Conservation (phyloP, 2,329 filamentous ascomycete species). For the Penicillium nordicum region DNA sequence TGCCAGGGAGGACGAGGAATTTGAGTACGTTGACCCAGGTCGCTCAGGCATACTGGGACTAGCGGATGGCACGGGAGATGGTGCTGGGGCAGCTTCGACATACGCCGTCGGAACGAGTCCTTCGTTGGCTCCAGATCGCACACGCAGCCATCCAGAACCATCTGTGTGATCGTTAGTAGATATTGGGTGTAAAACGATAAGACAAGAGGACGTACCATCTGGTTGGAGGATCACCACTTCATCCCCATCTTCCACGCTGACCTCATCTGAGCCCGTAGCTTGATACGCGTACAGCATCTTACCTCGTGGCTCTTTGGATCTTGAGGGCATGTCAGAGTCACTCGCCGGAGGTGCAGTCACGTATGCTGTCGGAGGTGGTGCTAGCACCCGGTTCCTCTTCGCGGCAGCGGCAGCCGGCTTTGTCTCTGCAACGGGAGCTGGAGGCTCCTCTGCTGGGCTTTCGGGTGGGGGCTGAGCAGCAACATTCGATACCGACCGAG, state of each 20-base stretch:
- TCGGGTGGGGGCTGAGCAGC: conserved; percentile 52
- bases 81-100: conserved; percentile 61
- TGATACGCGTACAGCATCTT: conserved; percentile 91
- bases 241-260: conserved; percentile 73
- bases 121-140: conserved; percentile 68
- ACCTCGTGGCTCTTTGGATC: conserved; percentile 59
- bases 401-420: conserved; percentile 24
- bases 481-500: conserved; percentile 68
- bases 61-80: conserved; percentile 40
- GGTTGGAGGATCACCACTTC: conserved; percentile 76
- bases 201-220: conserved; percentile 67
- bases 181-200: background rate
- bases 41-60: conserved; percentile 47
- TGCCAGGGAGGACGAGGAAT: conserved; percentile 66
- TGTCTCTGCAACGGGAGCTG: conserved; percentile 35
- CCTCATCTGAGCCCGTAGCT: conserved; percentile 73
- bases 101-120: conserved; percentile 87
- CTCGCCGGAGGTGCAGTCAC: conserved; percentile 61
- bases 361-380: conserved; percentile 81
- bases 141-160: conserved; percentile 86
- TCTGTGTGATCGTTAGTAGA: conserved; percentile 52
- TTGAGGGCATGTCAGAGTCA: conserved; percentile 38
- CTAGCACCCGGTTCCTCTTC: conserved; percentile 71
- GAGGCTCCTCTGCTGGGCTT: conserved; percentile 41
- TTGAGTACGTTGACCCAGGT: conserved; percentile 73